Evolutionary conservation across 495 filamentous ascomycete genomes (phyloP), one percentile per base, ranked within the genome.

Genomic region (Mytilinidion resinicola): DNA sequence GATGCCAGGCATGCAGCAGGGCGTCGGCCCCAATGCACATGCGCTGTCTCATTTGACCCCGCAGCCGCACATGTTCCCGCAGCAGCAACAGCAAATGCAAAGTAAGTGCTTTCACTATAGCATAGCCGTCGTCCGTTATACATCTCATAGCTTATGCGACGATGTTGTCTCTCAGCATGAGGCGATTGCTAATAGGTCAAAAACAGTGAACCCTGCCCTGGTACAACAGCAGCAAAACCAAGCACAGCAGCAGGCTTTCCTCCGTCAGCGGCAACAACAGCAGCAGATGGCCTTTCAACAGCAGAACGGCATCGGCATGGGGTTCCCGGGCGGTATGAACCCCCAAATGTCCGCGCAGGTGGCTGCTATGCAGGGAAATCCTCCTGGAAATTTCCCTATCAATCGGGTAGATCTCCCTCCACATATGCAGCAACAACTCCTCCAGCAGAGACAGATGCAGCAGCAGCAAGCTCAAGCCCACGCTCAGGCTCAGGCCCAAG

Each of bases 1-100:
- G 80, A 85, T 92, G 86, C 87, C 75, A 55, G 85, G 82, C 8
- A 91, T 95, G 83, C 87, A 88, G 64, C 87, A 86, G 46, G 88
- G 82, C 47, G 79, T 61, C 34, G 64, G 48, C 46, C 88, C 85
- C 7, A 90, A 85, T 72, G 81, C 84, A 53, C 89, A 93, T 71
- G 89, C 88, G 39, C 70, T 95, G 60, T 85, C 85, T 48, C 90
- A 95, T 66, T 73, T 96, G 53, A 89, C 77, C 59, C 89, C 87
- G 8, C 82, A 86, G 63, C 76, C 76, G 55, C 84, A 85, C 59
- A 72, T 88, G 67, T 82, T 84, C 53, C 62, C 64, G 35, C 65
- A 56, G 34, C 55, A 57, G 42, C 58, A 69, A 34, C 67, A 68
- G 51, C 60, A 69, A 46, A 75, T 76, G 43, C 76, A 60, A 48